Conservation (phyloP, 202 grass and related monocot genomes). For the Musa balbisiana region DNA sequence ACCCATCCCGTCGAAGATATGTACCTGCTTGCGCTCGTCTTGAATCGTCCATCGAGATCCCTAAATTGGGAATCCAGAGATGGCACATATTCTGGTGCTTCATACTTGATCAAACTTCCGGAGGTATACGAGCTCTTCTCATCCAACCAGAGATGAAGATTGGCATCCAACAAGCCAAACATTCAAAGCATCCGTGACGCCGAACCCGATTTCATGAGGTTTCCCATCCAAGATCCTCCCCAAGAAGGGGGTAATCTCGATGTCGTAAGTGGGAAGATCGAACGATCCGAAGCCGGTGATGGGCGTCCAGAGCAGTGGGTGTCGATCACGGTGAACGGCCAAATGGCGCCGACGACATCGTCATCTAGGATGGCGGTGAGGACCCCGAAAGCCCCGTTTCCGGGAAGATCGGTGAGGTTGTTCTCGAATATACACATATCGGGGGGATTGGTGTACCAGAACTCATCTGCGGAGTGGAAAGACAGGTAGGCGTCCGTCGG, state of each 20-base stretch:
- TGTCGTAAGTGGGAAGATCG: conserved; percentile 60
- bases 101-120: conserved; percentile 45
- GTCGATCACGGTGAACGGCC: conserved; percentile 78
- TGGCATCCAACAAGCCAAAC: conserved; percentile 75
- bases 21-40: conserved; percentile 34
- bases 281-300: conserved; percentile 78
- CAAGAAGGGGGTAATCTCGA: conserved; percentile 69
- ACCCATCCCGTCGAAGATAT: conserved; percentile 52
- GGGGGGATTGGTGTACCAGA: conserved; percentile 83
- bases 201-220: conserved; percentile 55
- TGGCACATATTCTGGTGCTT: conserved; percentile 22
- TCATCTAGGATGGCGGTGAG: conserved; percentile 40
- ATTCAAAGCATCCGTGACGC: conserved; percentile 54
- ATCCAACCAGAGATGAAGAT: conserved; percentile 84
- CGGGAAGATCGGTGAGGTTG: conserved; percentile 42
- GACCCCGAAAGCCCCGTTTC: conserved; percentile 68
- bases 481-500: conserved; percentile 62
- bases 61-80: conserved; percentile 41
- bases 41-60: conserved; percentile 50
- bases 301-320: conserved; percentile 69
- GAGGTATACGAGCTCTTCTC: conserved; percentile 39
- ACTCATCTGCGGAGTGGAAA: conserved; percentile 55
- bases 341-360: conserved; percentile 58
- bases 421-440: conserved; percentile 56
- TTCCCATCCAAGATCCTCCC: conserved; percentile 55